Evolutionary conservation across 78 protist genomes (phyloP).

Genomic region (Dictyostelium brefeldianum): DNA sequence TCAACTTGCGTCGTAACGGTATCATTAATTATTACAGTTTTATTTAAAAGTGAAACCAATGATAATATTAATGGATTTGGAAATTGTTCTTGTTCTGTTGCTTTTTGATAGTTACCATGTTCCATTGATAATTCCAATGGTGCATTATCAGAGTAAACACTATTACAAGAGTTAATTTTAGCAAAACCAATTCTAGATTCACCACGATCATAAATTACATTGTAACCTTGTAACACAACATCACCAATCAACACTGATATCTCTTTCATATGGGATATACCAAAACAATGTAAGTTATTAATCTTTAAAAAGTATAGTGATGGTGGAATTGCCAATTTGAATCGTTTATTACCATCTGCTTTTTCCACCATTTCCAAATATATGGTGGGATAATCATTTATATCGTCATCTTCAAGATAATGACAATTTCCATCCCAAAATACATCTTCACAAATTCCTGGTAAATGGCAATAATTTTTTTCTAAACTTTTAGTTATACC

Average conservation of each 20-base stretch:
- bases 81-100: constrained; percentile 1
- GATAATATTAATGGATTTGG: neutral
- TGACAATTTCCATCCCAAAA: constrained; percentile 46
- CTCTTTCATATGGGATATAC: constrained; percentile 23
- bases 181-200: constrained; percentile 49
- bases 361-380: neutral
- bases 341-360: neutral
- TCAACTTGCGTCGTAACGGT: neutral
- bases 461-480: neutral
- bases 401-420: neutral
- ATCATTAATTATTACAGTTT: neutral
- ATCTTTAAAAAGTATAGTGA: constrained; percentile 6
- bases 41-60: neutral
- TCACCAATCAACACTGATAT: constrained; percentile 50
- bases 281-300: constrained; percentile 26
- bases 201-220: constrained; percentile 39
- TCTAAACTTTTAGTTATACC: neutral
- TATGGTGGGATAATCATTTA: constrained; percentile 27
- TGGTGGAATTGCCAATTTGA: constrained; percentile 21
- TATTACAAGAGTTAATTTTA: neutral
- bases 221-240: constrained; percentile 27
- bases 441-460: constrained; percentile 7
- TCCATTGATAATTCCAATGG: neutral
- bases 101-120: neutral
- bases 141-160: neutral